Evolutionary conservation across 345 rosid genomes (phyloP), one percentile per base, ranked within the genome.

Genomic region (Populus tremula): DNA sequence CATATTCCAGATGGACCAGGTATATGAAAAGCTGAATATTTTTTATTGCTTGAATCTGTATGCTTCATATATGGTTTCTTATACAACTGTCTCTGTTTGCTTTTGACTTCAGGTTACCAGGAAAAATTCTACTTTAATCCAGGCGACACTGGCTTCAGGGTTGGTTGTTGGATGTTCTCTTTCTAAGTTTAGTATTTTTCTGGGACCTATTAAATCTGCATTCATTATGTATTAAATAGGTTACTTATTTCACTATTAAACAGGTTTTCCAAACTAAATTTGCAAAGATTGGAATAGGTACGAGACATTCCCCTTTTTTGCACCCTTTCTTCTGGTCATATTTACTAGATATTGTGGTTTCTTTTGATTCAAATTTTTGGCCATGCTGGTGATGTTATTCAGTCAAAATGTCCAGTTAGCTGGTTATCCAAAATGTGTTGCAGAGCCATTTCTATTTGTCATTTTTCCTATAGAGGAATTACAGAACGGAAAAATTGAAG

Each of bases 1-100:
- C 98, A 93, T 89, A 93, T 96, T 85, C 98, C 98, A 14, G 97
- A 92, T 91, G 98, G 98, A 82, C 99, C 96, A 20, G 99, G 99
- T 93, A 68, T 79, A 76, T 76, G 6, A 45, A 76, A 68, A 38
- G 63, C 74, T 64, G 62, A 62, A 70, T 14, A 47, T 69, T 23
- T 73, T 71, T 73, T 38, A 35, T 74, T 61, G 76, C 47, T 81
- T 53, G 47, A 75, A 39, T 47, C 61, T 73, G 27, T 71, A 20
- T 67, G 54, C 39, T 78, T 68, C 38, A 4, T 54, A 3, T 76
- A 47, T 67, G 29, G 56, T 77, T 64, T 66, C 25, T 77, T 82
- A 73, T 49, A 35, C 69, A 70, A n/a, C 18, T 0, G 20, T 47
- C 3, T 14, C 71, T 45, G 43, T n/a, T 45, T 73, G 49, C 20